Percentiles rank a stretch among this genome's conserved stretches.
Evolutionary conservation across 306 rosid species (phyloP).

Genomic region (Prunus fruticosa): DNA sequence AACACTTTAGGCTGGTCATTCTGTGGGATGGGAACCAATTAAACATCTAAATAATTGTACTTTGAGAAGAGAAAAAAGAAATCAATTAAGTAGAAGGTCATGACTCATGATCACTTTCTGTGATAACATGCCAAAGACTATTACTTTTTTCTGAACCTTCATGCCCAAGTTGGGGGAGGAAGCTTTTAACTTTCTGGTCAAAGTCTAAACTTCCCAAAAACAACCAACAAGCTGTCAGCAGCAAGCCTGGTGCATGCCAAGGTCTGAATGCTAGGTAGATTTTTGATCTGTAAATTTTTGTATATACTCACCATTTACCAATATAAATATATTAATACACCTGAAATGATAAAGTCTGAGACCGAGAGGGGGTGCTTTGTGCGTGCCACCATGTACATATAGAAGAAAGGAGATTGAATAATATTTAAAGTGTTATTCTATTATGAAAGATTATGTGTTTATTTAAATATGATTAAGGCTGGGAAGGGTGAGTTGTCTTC

Average conservation of each 20-base stretch:
- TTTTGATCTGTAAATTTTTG: not conserved
- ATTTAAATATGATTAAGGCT: not conserved
- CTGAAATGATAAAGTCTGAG: not conserved
- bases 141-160: not conserved
- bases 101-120: not conserved
- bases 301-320: not conserved
- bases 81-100: not conserved
- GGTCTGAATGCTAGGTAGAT: conserved; percentile 1
- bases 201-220: not conserved
- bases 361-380: not conserved
- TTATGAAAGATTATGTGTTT: not conserved
- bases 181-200: not conserved
- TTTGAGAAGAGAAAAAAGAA: not conserved
- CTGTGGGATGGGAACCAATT: not conserved
- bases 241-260: not conserved
- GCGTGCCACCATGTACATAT: conserved; percentile 4
- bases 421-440: not conserved
- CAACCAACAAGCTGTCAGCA: conserved; percentile 3
- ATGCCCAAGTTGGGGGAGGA: not conserved
- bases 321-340: not conserved
- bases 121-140: conserved; percentile 1
- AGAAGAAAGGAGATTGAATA: not conserved
- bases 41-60: not conserved
- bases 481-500: conserved; percentile 17
- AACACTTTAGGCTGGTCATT: not conserved